phyloP scores from a whole-genome alignment of 768 basidiomycete species.

The Suillus luteus region DNA sequence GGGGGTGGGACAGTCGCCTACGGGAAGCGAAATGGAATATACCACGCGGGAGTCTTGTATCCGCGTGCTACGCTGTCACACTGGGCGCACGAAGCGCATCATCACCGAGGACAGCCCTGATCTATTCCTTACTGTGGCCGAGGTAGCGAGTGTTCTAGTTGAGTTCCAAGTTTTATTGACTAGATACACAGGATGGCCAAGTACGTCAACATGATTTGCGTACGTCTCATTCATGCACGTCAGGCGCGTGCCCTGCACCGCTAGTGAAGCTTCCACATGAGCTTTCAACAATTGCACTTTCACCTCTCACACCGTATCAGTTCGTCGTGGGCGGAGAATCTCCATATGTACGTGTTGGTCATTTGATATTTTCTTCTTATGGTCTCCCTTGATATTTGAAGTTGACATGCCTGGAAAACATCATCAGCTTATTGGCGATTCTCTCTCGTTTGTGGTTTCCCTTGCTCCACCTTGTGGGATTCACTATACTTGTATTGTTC shows the following conservation, averaged over 20 bases:
- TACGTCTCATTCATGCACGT: constrained; percentile 61
- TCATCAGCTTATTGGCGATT: background rate
- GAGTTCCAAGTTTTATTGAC: constrained; percentile 23
- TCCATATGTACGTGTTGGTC: constrained; percentile 56
- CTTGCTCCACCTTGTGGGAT: constrained; percentile 2
- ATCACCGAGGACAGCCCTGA: constrained; percentile 79
- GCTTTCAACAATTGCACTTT: constrained; percentile 73
- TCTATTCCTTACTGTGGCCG: constrained; percentile 76
- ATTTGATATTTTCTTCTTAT: background rate
- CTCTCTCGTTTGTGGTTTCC: background rate
- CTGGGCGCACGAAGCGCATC: constrained; percentile 72
- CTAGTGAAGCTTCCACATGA: constrained; percentile 65
- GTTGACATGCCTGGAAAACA: background rate
- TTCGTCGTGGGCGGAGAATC: constrained; percentile 85
- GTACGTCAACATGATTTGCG: constrained; percentile 89
- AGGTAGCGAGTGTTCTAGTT: constrained; percentile 45
- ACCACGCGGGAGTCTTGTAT: constrained; percentile 48
- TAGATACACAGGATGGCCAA: constrained; percentile 66
- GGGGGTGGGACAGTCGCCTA: constrained; percentile 37
- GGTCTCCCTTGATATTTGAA: background rate
- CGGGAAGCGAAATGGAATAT: constrained; percentile 49
- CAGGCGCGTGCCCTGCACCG: constrained; percentile 64
- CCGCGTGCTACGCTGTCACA: constrained; percentile 70
- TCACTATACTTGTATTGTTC: constrained; percentile 2
- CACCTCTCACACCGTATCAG: constrained; percentile 78